Evolutionary conservation across 768 basidiomycete species (phyloP), one percentile per base, ranked within the genome.

Genomic region (Coprinellus aureogranulatus): DNA sequence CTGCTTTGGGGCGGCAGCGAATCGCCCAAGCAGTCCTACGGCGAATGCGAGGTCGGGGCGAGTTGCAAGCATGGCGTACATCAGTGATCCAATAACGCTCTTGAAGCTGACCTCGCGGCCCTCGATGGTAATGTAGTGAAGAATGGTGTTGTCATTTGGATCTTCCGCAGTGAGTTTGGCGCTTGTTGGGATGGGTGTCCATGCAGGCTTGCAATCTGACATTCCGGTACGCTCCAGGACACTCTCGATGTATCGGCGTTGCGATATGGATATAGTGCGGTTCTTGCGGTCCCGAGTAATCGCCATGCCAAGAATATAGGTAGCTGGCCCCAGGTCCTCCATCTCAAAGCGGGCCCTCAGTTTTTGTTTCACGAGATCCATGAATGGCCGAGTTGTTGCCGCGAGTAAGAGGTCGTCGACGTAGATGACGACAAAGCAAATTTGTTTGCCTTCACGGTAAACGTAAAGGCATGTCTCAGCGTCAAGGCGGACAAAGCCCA

Each of bases 11-110:
- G 55, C 61, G 18, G 63, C 25, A 23, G 58, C 41, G 46, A 44
- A 49, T 26, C 50, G 45, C 46, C 49, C 42, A 40, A 62, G 37
- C n/a, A 75, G 53, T 14, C 82, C 83, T 49, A 82, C 72, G 2
- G 77, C 80, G 31, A 59, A 69, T 0, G 66, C 54, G 27, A 71
- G 60, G 40, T 71, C 63, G 0, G 67, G 67, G 1, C 63, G 57
- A 0, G 64, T 71, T 11, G 61, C 62, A 12, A 65, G 54, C 18
- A 56, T 59, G 1, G 58, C 58, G 31, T 68, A 70, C 64, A 68
- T 67, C 0, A 68, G 59, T 0, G 65, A 66, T 0, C 69, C 64
- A 30, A 70, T 56, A 1, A 64, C 26, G 28, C 55, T 61, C 3
- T 54, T 26, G 45, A 63, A 65, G 1, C 53, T 40, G 18, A 60